Evolutionary conservation across 202 grass and related monocot species (phyloP).

Genomic region (Panicum virgatum): DNA sequence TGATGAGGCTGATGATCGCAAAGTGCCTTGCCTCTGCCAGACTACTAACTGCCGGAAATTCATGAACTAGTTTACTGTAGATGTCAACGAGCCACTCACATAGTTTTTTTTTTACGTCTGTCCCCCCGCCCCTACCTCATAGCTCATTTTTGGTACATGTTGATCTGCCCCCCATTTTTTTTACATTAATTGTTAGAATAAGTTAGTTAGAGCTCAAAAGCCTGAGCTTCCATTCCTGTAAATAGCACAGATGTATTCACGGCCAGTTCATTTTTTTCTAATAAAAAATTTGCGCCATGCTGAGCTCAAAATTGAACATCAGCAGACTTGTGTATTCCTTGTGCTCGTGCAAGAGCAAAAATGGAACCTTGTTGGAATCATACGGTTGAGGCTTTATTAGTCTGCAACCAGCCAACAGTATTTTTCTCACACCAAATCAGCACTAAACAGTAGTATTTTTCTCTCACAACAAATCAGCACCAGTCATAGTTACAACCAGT

Average conservation of each 20-base stretch:
- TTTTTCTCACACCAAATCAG: no score
- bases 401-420: no score
- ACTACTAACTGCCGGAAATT: constrained; percentile 91
- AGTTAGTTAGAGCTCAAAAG: constrained; percentile 49
- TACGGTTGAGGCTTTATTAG: not conserved
- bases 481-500: no score
- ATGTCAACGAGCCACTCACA: constrained; percentile 46
- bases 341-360: not conserved
- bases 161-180: constrained; percentile 38
- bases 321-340: not conserved
- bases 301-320: not conserved
- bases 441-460: no score
- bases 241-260: constrained; percentile 41
- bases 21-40: constrained; percentile 92
- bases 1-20: constrained; percentile 93
- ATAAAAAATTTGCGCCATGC: constrained; percentile 32
- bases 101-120: constrained; percentile 21
- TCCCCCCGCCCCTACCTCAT: not conserved
- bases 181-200: constrained; percentile 46
- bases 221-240: constrained; percentile 51
- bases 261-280: not conserved
- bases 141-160: constrained; percentile 46
- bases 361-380: not conserved
- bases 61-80: constrained; percentile 80
- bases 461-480: no score